Evolutionary conservation across 2,329 filamentous ascomycete genomes (phyloP), one percentile per base, ranked within the genome.

Genomic region (Colletotrichum aenigma): DNA sequence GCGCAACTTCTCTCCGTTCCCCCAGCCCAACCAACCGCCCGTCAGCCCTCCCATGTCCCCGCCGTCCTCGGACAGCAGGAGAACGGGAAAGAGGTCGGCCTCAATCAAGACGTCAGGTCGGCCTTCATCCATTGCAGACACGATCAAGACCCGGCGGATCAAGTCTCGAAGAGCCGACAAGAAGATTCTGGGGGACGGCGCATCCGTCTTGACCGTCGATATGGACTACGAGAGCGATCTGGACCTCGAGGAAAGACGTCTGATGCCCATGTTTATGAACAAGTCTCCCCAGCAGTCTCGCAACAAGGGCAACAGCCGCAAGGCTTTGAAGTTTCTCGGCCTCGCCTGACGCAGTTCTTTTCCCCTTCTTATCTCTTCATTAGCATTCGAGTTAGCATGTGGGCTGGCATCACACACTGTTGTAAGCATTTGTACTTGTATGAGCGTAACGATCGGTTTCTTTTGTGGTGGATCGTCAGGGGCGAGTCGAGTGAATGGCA

Each of bases 291-390:
- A 34, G 13, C 78, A 78, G 13, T 77, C 80, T 32, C 83, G 81
- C 18, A 87, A 85, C 18, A 87, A 86, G 80, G 85, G 84, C 3
- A 88, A 86, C 72, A 89, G 84, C 66, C 84, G 86, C 9, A 91
- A 91, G 80, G 89, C 89, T 8, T 84, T 90, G 68, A 90, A 89
- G 80, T 90, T 89, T 79, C 83, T 91, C 2, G 89, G 89, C 0
- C 81, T 90, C 60, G 85, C 86, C 13, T 88, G 78, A 79, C 32
- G 43, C 21, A 16, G 32, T 10, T 18, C 15, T 61, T 6, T 34
- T 13, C 18, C 28, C 24, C 58, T 13, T 62, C 26, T 34, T 24
- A 12, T 34, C 58, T 36, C 4, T 16, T 62, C n/a, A 62, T 34
- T 15, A 36, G 30, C 16, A 60, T 26, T 36, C 28, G n/a, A 9